Conservation (phyloP, 2,329 filamentous ascomycete genomes). For the Aspergillaceae sp. region DNA sequence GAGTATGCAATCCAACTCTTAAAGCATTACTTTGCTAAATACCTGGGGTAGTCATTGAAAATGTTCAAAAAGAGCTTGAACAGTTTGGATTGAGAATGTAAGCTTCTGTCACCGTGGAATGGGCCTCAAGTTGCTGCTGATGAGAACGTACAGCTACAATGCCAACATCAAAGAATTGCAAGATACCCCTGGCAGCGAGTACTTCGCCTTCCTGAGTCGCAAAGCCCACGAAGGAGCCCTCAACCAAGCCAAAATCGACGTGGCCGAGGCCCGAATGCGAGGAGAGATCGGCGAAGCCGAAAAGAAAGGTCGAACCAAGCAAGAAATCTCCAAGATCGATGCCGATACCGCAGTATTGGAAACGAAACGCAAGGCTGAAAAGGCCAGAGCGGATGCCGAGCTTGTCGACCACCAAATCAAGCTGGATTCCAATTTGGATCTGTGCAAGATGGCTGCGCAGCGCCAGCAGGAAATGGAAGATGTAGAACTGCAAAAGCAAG, state of each 20-base stretch:
- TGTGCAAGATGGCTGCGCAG: conserved; percentile 64
- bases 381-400: conserved; percentile 66
- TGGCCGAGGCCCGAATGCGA: conserved; percentile 51
- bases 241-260: conserved; percentile 63
- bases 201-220: conserved; percentile 71
- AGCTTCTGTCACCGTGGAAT: conserved; percentile 3
- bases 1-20: not conserved
- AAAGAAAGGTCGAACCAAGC: conserved; percentile 70
- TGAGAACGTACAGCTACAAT: conserved; percentile 43
- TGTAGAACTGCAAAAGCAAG: conserved; percentile 69
- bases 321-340: conserved; percentile 80
- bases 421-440: conserved; percentile 64
- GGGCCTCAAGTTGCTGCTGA: not conserved
- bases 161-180: conserved; percentile 80
- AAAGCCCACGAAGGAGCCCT: conserved; percentile 80
- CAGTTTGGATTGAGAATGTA: conserved; percentile 72
- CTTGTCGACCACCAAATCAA: conserved; percentile 64
- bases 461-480: conserved; percentile 67
- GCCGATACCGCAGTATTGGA: conserved; percentile 77
- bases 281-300: conserved; percentile 60
- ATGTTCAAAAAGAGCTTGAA: conserved; percentile 69
- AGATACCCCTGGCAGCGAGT: conserved; percentile 71
- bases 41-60: conserved; percentile 50
- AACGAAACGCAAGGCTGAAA: conserved; percentile 75
- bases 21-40: not conserved